Evolutionary conservation across 2,329 filamentous ascomycete species (phyloP).

Genomic region (Beauveria rudraprayagi): DNA sequence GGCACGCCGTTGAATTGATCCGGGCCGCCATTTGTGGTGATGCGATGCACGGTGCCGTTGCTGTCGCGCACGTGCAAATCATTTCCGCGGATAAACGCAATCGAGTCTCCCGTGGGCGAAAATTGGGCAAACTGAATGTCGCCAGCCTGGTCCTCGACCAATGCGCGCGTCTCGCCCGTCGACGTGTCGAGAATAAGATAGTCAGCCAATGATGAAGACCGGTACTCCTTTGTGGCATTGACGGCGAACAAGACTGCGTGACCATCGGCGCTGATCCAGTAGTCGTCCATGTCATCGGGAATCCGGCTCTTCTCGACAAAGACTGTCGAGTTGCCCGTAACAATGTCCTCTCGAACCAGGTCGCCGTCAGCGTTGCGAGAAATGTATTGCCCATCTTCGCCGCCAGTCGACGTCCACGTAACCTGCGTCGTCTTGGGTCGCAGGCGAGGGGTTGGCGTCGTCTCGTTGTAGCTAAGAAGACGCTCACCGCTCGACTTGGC

Average conservation of each 20-base stretch:
- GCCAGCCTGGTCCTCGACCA: slow-evolving; percentile 51
- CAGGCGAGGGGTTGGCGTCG: slow-evolving; percentile 39
- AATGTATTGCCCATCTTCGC: slow-evolving; percentile 55
- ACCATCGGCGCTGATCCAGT: slow-evolving; percentile 53
- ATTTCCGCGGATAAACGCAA: slow-evolving; percentile 61
- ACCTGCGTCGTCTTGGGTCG: slow-evolving; percentile 39
- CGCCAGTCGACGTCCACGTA: slow-evolving; percentile 47
- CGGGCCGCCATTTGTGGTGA: slow-evolving; percentile 51
- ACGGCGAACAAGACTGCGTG: slow-evolving; percentile 52
- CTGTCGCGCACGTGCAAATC: slow-evolving; percentile 47
- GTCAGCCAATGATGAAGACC: slow-evolving; percentile 59
- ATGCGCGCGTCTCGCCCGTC: slow-evolving; percentile 44
- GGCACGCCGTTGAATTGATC: slow-evolving; percentile 58
- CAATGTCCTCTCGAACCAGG: slow-evolving; percentile 54
- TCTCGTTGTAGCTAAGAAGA: slow-evolving; percentile 53
- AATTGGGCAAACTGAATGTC: slow-evolving; percentile 62
- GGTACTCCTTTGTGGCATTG: slow-evolving; percentile 62
- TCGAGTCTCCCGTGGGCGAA: slow-evolving; percentile 47
- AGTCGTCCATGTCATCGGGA: slow-evolving; percentile 46
- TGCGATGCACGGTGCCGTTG: slow-evolving; percentile 44
- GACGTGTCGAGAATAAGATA: slow-evolving; percentile 56
- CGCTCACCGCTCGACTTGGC: slow-evolving; percentile 48
- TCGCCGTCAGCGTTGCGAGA: slow-evolving; percentile 40
- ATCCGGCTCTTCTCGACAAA: slow-evolving; percentile 52
- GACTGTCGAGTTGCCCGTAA: slow-evolving; percentile 42